Evolutionary conservation across 306 rosid genomes (phyloP), one percentile per base, ranked within the genome.

Genomic region (Vigna reflexopilosa): DNA sequence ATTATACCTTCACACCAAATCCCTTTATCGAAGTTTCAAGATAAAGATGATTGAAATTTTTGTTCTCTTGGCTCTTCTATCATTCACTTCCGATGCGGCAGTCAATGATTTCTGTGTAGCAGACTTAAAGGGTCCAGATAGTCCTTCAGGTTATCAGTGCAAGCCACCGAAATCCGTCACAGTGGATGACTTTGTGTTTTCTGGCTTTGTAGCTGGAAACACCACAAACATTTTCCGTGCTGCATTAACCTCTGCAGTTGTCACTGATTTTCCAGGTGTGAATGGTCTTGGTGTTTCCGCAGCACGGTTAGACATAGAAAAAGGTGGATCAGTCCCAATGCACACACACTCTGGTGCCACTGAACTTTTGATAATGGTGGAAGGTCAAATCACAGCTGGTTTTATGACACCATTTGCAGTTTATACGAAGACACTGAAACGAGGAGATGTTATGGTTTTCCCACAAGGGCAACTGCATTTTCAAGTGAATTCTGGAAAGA

Each of bases 331-430:
- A 16, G 63, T 89, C n/a, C 94, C 97, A 47, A 48, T 88, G 49
- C 97, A 91, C 80, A 82, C 94, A 1, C 94, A 91, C 49, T 91
- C 97, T 0, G 92, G 63, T 45, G 94, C 90, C 5, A 75, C 86
- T 0, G 93, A 91, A 49, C 16, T 88, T n/a, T 85, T 91, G 0
- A 1, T 86, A 10, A 84, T 88, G 67, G 7, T 63, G 4, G 67
- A 80, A 32, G 94, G 97, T 17, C 1, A 38, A 7, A 76, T 91
- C n/a, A 75, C 80, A 28, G 91, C 86, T 5, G 94, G 93, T 0
- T 86, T 91, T 40, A 40, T 91, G 17, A 85, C 92, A 15, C 85
- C 88, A 1, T 82, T 72, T 36, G 8, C 66, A 1, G 82, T 86
- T 44, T 91, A 80, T 70, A 32, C 75, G 8, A 88, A 88, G 59